phyloP scores from a whole-genome alignment of 352 stramenopile species.

The Phytophthora pini region DNA sequence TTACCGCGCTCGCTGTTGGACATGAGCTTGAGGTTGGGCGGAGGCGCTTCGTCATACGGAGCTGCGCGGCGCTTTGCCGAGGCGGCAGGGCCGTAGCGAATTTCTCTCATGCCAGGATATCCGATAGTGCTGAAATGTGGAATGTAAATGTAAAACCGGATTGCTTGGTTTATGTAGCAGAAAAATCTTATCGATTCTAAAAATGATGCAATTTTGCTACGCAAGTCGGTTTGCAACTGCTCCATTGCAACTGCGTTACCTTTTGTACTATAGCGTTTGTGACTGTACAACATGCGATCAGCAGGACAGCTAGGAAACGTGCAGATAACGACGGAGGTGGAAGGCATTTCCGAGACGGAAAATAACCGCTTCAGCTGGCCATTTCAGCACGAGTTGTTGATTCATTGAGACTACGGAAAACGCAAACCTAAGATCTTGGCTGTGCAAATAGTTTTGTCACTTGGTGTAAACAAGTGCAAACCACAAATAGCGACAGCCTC shows the following conservation, averaged over 20 bases:
- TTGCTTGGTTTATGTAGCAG: no score
- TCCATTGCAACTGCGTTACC: no score
- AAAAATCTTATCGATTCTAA: no score
- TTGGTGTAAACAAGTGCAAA: background rate
- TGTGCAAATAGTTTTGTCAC: background rate
- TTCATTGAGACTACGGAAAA: no score
- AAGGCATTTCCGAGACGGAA: background rate
- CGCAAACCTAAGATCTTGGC: no score
- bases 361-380: background rate
- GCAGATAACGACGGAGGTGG: background rate
- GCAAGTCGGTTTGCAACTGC: no score
- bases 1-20: constrained; percentile 73
- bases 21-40: constrained; percentile 53
- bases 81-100: background rate
- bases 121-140: no score
- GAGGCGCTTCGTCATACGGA: constrained; percentile 1
- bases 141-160: no score
- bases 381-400: background rate
- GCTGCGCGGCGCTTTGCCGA: background rate
- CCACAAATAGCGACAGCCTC: background rate
- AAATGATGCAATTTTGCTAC: no score
- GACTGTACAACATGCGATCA: no score
- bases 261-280: no score
- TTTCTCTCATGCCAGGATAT: no score
- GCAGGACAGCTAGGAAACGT: background rate